Percentiles rank a stretch among this genome's conserved stretches.
Conservation (phyloP, 2,329 filamentous ascomycete species). For the Kalaharituber pfeilii region DNA sequence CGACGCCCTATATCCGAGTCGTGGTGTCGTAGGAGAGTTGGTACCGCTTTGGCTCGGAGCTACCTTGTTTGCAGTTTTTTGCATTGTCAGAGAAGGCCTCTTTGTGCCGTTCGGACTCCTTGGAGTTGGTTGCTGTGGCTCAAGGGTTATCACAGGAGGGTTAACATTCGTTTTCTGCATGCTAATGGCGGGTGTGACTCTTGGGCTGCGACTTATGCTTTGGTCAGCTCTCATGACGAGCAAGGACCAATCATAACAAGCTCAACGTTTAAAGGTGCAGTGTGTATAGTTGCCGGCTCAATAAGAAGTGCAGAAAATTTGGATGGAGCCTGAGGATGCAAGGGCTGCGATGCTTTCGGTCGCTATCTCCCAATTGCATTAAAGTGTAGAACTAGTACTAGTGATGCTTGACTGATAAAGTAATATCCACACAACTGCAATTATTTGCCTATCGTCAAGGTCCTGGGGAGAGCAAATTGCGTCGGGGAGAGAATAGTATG, state of each 20-base stretch:
- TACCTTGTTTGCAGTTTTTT: neutral
- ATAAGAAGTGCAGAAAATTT: neutral
- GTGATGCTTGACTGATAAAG: no score
- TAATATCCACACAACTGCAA: no score
- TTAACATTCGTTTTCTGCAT: neutral
- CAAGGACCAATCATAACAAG: neutral
- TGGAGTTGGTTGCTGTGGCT: neutral
- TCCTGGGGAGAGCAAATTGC: no score
- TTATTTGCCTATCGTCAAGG: no score
- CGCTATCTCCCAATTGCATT: no score
- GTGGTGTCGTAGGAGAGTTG: neutral
- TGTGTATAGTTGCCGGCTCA: neutral
- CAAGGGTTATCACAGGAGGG: neutral
- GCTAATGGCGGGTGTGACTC: neutral
- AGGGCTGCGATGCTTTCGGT: no score
- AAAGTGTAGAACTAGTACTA: no score
- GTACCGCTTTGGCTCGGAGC: neutral
- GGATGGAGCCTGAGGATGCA: no score
- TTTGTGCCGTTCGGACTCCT: neutral
- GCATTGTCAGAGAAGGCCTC: neutral
- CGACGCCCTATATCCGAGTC: neutral
- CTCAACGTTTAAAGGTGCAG: no score
- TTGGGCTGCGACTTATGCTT: neutral
- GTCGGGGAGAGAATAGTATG: no score
- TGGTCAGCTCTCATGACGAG: constrained; percentile 1